Evolutionary conservation across 768 basidiomycete genomes (phyloP).

Genomic region (Lactarius psammicola): DNA sequence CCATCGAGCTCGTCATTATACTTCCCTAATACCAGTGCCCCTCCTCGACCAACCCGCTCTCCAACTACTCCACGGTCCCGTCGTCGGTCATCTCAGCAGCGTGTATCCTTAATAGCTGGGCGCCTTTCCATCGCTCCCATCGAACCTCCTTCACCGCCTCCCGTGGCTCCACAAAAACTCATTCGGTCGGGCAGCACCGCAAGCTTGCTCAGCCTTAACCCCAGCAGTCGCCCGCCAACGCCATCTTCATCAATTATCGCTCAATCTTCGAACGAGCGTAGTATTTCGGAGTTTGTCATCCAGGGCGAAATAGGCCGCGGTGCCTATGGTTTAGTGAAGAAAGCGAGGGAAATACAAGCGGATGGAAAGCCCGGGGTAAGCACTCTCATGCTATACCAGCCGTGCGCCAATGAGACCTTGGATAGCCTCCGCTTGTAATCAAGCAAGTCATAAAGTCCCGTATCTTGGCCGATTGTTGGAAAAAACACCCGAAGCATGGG

Average conservation of each 20-base stretch:
- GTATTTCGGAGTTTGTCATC: conserved; percentile 82
- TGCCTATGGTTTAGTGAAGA: conserved; percentile 93
- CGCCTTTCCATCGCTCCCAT: conserved; percentile 75
- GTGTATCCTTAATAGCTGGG: conserved; percentile 81
- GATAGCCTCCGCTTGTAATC: conserved; percentile 85
- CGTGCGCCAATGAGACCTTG: conserved; percentile 30
- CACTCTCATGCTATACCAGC: conserved; percentile 17
- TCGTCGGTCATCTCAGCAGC: conserved; percentile 77
- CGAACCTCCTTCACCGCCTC: conserved; percentile 67
- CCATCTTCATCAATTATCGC: conserved; percentile 47
- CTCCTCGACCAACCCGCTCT: conserved; percentile 39
- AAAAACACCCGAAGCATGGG: conserved; percentile 90
- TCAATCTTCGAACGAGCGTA: conserved; percentile 54
- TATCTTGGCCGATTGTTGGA: conserved; percentile 99
- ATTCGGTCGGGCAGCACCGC: conserved; percentile 61
- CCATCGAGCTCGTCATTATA: conserved; percentile 30
- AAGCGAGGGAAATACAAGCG: conserved; percentile 71
- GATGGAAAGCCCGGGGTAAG: conserved; percentile 86
- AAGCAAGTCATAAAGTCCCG: conserved; percentile 99
- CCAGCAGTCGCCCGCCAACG: conserved; percentile 63
- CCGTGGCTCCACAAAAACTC: conserved; percentile 58
- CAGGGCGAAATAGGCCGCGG: conserved; percentile 89
- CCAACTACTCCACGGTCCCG: conserved; percentile 65
- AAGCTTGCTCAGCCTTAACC: conserved; percentile 58
- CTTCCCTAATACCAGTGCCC: conserved; percentile 34